These are phyloP conservation scores for Calamus simplicifolius DNA, from an alignment of 176 grass and related monocot species.

Conservation along the genomic window DNA sequence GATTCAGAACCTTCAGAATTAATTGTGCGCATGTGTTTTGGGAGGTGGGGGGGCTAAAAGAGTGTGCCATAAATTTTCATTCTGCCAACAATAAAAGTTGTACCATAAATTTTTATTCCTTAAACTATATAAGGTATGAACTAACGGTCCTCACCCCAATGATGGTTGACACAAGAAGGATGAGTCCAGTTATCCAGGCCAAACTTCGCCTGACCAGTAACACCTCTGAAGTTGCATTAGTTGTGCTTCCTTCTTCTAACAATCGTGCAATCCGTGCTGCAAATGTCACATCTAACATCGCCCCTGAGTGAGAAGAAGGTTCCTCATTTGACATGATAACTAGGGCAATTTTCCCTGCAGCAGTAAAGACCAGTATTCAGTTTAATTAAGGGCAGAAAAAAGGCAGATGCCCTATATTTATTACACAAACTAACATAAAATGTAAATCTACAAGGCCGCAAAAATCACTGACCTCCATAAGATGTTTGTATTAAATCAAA, in stretches of 20 bases:
- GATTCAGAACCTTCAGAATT: too few species aligned
- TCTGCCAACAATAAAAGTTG: too few species aligned
- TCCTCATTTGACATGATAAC: constrained; percentile 47
- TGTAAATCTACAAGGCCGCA: too few species aligned
- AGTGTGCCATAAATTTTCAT: too few species aligned
- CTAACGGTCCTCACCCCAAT: constrained; percentile 59
- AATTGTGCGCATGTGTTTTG: too few species aligned
- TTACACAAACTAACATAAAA: too few species aligned
- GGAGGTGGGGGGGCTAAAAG: too few species aligned
- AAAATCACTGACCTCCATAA: constrained; percentile 44
- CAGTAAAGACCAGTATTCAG: not conserved
- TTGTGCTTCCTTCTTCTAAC: constrained; percentile 54
- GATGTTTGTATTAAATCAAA: constrained; percentile 55
- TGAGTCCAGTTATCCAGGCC: constrained; percentile 90
- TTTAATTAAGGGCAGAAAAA: too few species aligned
- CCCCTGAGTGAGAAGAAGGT: constrained; percentile 27
- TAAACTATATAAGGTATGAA: not conserved
- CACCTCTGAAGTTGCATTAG: constrained; percentile 23
- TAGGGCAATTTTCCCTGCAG: constrained; percentile 72
- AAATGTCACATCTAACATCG: constrained; percentile 51
- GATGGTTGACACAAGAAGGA: constrained; percentile 77
- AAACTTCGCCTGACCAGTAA: constrained; percentile 58
- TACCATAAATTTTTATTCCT: too few species aligned
- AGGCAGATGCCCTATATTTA: too few species aligned
- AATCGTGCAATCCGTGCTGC: constrained; percentile 52